Conservation (phyloP, 83 land plant species). For the Diphasiastrum complanatum region DNA sequence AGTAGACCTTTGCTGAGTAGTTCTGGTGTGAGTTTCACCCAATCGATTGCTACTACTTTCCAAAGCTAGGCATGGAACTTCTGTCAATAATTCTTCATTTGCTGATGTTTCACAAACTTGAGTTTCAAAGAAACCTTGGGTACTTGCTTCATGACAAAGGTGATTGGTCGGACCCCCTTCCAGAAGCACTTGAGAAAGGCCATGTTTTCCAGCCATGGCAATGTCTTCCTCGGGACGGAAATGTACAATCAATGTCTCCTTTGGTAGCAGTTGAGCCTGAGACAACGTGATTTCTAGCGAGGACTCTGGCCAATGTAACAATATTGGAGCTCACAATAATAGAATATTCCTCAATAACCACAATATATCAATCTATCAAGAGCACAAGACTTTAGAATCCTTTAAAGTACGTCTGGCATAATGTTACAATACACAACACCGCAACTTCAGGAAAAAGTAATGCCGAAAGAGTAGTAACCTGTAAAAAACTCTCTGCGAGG, state of each 20-base stretch:
- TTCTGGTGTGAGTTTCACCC: not conserved
- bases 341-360: not conserved
- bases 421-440: too few species aligned
- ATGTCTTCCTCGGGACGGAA: not conserved
- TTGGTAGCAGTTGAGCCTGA: slow-evolving; percentile 17
- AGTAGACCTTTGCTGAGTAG: not conserved
- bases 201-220: not conserved
- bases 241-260: slow-evolving; percentile 16
- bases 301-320: slow-evolving; percentile 7
- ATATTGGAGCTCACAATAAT: too few species aligned
- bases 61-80: too few species aligned
- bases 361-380: not conserved
- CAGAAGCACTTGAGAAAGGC: not conserved
- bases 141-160: slow-evolving; percentile 4
- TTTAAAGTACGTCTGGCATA: not conserved
- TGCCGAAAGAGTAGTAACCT: slow-evolving; percentile 4
- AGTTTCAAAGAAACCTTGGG: too few species aligned
- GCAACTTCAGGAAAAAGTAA: not conserved
- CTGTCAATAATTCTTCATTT: too few species aligned
- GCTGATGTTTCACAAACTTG: too few species aligned
- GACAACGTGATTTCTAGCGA: slow-evolving; percentile 18
- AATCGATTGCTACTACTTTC: too few species aligned
- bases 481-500: slow-evolving; percentile 18
- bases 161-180: not conserved
- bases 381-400: not conserved